Conservation (phyloP, 2,329 filamentous ascomycete species). For the Verticillium isaacii region DNA sequence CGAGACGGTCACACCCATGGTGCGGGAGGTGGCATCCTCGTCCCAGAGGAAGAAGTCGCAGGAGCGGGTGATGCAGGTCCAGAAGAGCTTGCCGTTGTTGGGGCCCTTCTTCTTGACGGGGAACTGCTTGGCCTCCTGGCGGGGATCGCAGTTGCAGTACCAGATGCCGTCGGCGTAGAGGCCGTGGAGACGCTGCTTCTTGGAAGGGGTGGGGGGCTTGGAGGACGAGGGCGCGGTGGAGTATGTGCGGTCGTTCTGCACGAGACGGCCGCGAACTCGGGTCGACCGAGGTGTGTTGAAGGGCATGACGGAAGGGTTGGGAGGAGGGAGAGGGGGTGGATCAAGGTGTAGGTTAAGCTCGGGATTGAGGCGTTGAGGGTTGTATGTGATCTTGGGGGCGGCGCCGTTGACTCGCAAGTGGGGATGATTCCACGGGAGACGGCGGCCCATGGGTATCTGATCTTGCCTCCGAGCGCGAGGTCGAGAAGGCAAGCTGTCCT, state of each 20-base stretch:
- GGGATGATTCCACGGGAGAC: constrained; percentile 9
- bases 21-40: constrained; percentile 25
- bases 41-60: constrained; percentile 43
- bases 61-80: constrained; percentile 30
- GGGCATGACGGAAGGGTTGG: neutral
- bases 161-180: constrained; percentile 26
- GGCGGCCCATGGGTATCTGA: constrained; percentile 7
- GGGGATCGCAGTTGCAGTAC: constrained; percentile 39
- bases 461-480: neutral
- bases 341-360: neutral
- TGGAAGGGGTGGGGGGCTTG: constrained; percentile 8
- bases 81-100: constrained; percentile 38
- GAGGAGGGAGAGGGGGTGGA: neutral
- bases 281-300: constrained; percentile 4
- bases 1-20: neutral
- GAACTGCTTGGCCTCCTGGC: constrained; percentile 26
- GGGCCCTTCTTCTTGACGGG: constrained; percentile 29
- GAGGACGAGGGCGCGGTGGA: constrained; percentile 1
- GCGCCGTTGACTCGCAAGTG: constrained; percentile 7
- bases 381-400: neutral
- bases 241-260: neutral
- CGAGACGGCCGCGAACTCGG: constrained; percentile 5
- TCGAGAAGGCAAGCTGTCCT: neutral
- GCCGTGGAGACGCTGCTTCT: constrained; percentile 27
- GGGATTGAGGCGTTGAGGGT: neutral